Evolutionary conservation across 805 yeast species (phyloP), one percentile per base, ranked within the genome.

Genomic region (Candida peoriensis): DNA sequence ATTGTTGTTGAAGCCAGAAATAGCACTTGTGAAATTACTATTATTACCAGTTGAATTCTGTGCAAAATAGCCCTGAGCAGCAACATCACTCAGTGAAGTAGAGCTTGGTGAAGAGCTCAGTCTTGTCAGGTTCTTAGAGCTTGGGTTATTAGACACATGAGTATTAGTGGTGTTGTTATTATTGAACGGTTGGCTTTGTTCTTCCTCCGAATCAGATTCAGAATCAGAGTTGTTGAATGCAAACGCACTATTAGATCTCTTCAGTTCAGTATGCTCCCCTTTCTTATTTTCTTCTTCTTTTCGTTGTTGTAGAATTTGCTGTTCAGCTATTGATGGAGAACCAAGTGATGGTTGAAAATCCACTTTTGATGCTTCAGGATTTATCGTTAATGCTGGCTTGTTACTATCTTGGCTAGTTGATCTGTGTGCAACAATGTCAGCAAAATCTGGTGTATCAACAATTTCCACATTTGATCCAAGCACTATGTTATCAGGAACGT

Each of bases 1-100:
- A 20, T 13, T 26, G 15, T 15, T 22, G n/a, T 20, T 27, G 11
- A 24, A 29, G 5, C 37, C 33, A 8, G 30, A 24, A n/a, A 39
- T 30, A 12, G 33, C 37, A 24, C 15, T 34, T 15, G 40, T 30
- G 16, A 39, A 24, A 24, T 31, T 33, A n/a, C 20, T 24, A 23
- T 28, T 32, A 22, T 33, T 24, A 24, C 42, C 39, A 6, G 34
- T 24, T 2, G 61, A 47, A 6, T 37, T 34, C 19, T 39, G 49
- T 9, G 52, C 41, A 27, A 63, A 60, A 30, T 49, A 58, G 1
- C 68, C 68, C 9, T 55, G 52, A 3, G 69, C 76, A 2, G 79
- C 78, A 17, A 74, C 75, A 41, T 70, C 74, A 35, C 71, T 66
- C 30, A 71, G 50, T 2, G 74, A 63, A 16, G 71, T 66, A 42